A percentile compares a stretch with the other conserved stretches of the same genome.
Conservation (phyloP, 169 alveolate genomes). For the Cryptosporidium parvum region DNA sequence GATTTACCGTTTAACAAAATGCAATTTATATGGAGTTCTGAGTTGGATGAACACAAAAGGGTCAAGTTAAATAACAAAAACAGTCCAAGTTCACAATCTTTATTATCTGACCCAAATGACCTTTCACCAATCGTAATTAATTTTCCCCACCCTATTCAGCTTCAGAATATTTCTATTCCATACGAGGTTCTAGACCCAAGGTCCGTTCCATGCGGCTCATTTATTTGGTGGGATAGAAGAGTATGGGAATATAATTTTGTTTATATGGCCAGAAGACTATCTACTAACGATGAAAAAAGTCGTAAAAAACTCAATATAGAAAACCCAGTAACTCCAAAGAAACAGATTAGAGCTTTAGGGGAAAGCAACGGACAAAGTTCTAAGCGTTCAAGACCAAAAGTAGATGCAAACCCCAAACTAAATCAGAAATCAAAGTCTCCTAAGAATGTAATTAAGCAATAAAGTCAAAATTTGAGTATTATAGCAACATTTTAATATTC, state of each 20-base stretch:
- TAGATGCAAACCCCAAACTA: neutral
- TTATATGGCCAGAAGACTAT: conserved; percentile 64
- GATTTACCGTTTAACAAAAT: conserved; percentile 45
- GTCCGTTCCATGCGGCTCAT: conserved; percentile 61
- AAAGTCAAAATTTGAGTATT: neutral
- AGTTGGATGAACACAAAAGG: conserved; percentile 25
- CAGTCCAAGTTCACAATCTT: neutral
- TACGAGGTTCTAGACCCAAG: conserved; percentile 66
- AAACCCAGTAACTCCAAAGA: neutral
- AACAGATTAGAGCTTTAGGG: neutral
- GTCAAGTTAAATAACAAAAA: conserved; percentile 1
- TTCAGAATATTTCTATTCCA: conserved; percentile 58
- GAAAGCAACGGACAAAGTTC: neutral
- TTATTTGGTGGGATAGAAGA: conserved; percentile 76
- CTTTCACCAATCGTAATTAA: conserved; percentile 41
- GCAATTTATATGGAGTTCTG: conserved; percentile 51
- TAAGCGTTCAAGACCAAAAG: neutral
- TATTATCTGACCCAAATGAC: conserved; percentile 57
- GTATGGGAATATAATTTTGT: conserved; percentile 73
- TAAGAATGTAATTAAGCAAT: neutral
- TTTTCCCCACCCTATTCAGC: conserved; percentile 74
- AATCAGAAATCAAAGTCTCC: neutral
- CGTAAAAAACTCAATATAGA: conserved; percentile 40
- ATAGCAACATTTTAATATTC: neutral
- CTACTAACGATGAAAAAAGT: conserved; percentile 46